Evolutionary conservation across 2,329 filamentous ascomycete species (phyloP).

Genomic region (Stagonosporopsis cucurbitacearum): DNA sequence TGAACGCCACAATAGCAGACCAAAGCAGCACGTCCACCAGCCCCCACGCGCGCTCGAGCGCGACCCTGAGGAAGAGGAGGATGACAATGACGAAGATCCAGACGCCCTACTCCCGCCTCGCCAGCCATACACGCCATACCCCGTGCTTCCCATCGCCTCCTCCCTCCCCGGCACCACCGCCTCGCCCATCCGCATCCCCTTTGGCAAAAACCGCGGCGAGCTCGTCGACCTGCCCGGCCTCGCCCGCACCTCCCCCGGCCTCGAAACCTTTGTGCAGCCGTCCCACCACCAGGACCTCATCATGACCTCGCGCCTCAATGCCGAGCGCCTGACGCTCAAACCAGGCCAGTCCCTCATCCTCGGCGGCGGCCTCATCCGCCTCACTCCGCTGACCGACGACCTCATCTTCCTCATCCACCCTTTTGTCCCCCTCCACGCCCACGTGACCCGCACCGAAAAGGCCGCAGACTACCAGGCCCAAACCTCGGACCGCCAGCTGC

Average conservation of each 20-base stretch:
- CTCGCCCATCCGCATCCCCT: conserved; percentile 91
- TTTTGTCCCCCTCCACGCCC: conserved; percentile 79
- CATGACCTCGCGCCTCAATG: conserved; percentile 78
- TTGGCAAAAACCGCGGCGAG: conserved; percentile 84
- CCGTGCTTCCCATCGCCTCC: conserved; percentile 85
- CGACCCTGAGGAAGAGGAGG: conserved; percentile 30
- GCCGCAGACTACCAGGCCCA: conserved; percentile 74
- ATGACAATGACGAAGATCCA: conserved; percentile 39
- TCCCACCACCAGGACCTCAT: conserved; percentile 71
- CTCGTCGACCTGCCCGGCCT: conserved; percentile 92
- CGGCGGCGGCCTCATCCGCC: conserved; percentile 80
- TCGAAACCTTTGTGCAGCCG: conserved; percentile 74
- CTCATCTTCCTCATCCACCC: conserved; percentile 79
- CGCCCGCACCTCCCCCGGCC: conserved; percentile 65
- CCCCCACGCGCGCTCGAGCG: conserved; percentile 24
- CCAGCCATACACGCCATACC: conserved; percentile 75
- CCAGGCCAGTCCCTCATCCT: conserved; percentile 81
- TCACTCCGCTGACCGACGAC: conserved; percentile 74
- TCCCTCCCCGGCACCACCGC: conserved; percentile 91
- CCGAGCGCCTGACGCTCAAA: conserved; percentile 75
- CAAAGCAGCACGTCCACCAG: conserved; percentile 28
- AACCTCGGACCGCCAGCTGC: conserved; percentile 60
- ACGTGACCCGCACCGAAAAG: conserved; percentile 81
- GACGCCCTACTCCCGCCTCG: conserved; percentile 74
- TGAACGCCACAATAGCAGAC: conserved; percentile 28